These are phyloP conservation scores for Fallopia convolvulus DNA, from an alignment of 148 eudicot genomes.

Conservation along the genomic window DNA sequence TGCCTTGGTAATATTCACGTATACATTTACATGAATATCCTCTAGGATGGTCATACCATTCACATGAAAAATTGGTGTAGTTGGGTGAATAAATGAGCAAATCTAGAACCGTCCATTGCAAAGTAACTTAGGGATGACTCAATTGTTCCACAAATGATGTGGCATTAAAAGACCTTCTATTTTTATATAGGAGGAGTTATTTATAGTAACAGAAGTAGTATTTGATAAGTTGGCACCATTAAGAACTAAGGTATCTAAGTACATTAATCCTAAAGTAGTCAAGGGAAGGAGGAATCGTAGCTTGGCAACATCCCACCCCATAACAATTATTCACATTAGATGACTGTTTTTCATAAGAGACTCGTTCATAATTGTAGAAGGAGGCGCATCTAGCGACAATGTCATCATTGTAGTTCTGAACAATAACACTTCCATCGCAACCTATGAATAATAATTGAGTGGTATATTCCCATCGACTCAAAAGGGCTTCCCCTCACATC, in stretches of 20 bases:
- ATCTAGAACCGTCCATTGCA: background rate
- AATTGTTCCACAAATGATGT: no score
- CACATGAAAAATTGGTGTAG: background rate
- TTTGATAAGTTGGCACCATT: background rate
- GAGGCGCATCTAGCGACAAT: background rate
- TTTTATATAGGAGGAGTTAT: background rate
- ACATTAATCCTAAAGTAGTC: background rate
- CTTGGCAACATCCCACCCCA: background rate
- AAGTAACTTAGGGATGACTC: background rate
- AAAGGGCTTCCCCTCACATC: slow-evolving; percentile 1
- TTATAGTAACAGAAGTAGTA: background rate
- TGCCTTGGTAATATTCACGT: background rate
- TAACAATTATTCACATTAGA: background rate
- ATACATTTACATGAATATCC: background rate
- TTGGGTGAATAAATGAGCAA: background rate
- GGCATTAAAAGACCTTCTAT: no score
- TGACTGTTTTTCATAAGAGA: background rate
- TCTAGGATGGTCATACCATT: background rate
- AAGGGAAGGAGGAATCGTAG: background rate
- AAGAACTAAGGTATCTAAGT: background rate
- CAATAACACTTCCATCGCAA: background rate
- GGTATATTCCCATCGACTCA: background rate
- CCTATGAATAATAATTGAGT: background rate
- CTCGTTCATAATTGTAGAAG: background rate
- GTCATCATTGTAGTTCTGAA: background rate